Conservation (phyloP, 2,329 filamentous ascomycete genomes). For the Epicoccum nigrum region DNA sequence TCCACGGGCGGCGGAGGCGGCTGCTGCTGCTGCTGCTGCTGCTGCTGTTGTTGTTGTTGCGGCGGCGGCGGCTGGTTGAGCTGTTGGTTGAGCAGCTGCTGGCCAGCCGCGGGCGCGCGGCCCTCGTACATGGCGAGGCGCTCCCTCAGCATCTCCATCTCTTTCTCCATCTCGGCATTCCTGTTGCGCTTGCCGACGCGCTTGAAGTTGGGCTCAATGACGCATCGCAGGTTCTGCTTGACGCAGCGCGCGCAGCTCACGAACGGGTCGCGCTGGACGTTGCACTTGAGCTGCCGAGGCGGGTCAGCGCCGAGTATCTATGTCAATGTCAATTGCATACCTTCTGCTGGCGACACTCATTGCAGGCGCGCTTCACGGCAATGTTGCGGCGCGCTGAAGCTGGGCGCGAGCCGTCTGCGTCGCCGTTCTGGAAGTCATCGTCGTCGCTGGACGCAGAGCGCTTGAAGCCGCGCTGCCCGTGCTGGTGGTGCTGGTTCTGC, state of each 20-base stretch:
- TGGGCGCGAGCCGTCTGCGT: constrained; percentile 32
- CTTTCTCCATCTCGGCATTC: constrained; percentile 85
- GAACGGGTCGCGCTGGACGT: constrained; percentile 82
- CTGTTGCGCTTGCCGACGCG: constrained; percentile 80
- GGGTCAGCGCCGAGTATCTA: constrained; percentile 3
- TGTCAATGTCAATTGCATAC: constrained; percentile 58
- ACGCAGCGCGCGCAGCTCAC: constrained; percentile 77
- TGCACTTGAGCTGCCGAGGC: constrained; percentile 71
- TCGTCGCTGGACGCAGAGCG: constrained; percentile 47
- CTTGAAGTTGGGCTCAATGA: constrained; percentile 88
- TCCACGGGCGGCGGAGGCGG: constrained; percentile 21
- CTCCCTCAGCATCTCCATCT: constrained; percentile 67
- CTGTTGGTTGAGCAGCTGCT: constrained; percentile 36
- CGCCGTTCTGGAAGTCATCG: constrained; percentile 39
- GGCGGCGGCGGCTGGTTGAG: too few relatives aligned
- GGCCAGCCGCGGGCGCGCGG: constrained; percentile 46
- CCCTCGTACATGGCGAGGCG: constrained; percentile 67
- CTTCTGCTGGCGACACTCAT: constrained; percentile 86
- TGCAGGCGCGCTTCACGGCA: constrained; percentile 73
- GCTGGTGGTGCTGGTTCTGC: constrained; percentile 33
- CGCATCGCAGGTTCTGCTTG: constrained; percentile 80
- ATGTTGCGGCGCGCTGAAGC: constrained; percentile 41
- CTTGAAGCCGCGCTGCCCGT: constrained; percentile 46
- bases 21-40: background rate
- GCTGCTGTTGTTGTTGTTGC: too few relatives aligned